Evolutionary conservation across 2,329 filamentous ascomycete species (phyloP).

Genomic region (Ilyonectria sp.): DNA sequence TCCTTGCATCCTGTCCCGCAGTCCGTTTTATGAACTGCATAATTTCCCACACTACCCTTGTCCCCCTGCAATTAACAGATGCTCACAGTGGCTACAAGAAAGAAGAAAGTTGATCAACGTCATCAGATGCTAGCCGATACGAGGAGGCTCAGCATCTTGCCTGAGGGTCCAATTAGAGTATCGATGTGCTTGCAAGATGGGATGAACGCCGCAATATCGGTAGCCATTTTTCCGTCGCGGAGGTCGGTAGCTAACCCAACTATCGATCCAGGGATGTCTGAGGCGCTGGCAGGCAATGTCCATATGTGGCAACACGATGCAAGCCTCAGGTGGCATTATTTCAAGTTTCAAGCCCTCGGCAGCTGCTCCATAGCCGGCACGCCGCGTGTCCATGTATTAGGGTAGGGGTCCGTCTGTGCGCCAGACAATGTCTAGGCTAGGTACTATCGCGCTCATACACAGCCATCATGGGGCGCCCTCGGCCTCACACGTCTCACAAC

Average conservation of each 20-base stretch:
- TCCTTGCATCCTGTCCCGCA: not conserved
- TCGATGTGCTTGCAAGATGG: not conserved
- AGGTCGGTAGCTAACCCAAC: not conserved
- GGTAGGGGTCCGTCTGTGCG: conserved; percentile 29
- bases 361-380: not conserved
- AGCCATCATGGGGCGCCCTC: conserved; percentile 25
- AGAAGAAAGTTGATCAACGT: too few species aligned
- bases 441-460: conserved; percentile 28
- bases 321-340: not conserved
- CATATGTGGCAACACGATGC: not conserved
- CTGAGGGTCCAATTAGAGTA: not conserved
- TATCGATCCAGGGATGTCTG: conserved; percentile 1
- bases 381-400: conserved; percentile 9
- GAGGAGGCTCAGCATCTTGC: not conserved
- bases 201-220: conserved; percentile 10
- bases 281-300: not conserved
- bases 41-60: not conserved
- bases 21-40: not conserved
- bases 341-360: conserved; percentile 10
- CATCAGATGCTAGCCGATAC: not conserved
- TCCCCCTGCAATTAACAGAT: not conserved
- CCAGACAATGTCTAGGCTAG: conserved; percentile 35
- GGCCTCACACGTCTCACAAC: conserved; percentile 4
- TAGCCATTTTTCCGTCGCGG: not conserved
- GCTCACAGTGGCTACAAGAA: not conserved